phyloP scores from a whole-genome alignment of 352 stramenopile species.

The Phytophthora tubulina region DNA sequence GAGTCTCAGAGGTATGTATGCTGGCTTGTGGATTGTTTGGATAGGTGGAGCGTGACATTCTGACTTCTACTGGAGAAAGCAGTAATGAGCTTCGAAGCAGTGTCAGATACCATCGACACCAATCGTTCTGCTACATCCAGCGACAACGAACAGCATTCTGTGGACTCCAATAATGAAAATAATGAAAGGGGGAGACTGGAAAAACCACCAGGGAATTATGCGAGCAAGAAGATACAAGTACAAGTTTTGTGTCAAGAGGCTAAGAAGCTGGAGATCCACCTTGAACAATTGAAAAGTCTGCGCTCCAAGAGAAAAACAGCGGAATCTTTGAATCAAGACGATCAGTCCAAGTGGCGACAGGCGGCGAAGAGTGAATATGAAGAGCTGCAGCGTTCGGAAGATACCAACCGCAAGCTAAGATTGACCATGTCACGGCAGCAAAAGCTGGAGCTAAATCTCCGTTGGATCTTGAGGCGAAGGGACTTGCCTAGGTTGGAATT shows the following conservation, averaged over 20 bases:
- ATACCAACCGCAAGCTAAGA: background rate
- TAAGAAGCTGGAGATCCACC: background rate
- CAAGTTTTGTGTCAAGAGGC: background rate
- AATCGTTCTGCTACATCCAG: no score
- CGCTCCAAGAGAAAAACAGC: no score
- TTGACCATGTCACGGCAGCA: background rate
- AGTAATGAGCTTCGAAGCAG: no score
- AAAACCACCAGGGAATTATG: background rate
- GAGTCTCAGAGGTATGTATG: no score
- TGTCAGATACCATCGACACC: no score
- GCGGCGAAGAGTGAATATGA: background rate
- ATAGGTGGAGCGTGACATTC: no score
- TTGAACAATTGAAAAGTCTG: background rate
- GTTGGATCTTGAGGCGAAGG: background rate
- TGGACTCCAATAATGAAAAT: no score
- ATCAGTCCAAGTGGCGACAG: background rate
- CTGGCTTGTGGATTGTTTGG: no score
- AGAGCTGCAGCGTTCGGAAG: background rate
- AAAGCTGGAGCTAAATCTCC: background rate
- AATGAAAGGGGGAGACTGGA: background rate
- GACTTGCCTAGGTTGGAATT: background rate
- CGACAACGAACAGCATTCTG: no score
- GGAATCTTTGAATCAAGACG: no score
- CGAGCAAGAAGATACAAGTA: slow-evolving; percentile 6
- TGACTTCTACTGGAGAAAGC: no score